A percentile compares a stretch with the other conserved stretches of the same genome.
These are phyloP conservation scores for Apiospora rasikravindrae DNA, from an alignment of 2,329 filamentous ascomycete genomes.

Conservation along the genomic window DNA sequence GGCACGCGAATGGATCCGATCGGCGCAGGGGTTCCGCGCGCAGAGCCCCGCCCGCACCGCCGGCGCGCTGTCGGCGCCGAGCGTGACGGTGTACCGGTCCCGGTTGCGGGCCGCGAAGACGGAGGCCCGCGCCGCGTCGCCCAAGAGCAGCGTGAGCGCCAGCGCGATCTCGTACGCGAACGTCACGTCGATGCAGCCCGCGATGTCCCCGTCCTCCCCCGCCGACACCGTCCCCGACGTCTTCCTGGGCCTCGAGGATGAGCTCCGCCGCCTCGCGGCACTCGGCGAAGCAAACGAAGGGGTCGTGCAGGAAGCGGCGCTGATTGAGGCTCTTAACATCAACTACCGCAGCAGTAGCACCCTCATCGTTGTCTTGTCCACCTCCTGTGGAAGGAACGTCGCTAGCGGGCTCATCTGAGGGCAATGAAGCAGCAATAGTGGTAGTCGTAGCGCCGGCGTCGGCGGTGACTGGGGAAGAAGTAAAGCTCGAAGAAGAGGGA, in stretches of 20 bases:
- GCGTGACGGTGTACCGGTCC: background rate
- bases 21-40: conserved; percentile 8
- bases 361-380: background rate
- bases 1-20: background rate
- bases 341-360: background rate
- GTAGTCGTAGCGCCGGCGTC: background rate
- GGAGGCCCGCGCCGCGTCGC: conserved; percentile 16
- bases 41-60: background rate
- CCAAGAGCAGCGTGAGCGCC: conserved; percentile 2
- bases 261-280: conserved; percentile 16
- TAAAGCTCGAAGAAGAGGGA: background rate
- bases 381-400: background rate
- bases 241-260: conserved; percentile 1
- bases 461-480: background rate
- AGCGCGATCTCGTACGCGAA: conserved; percentile 19
- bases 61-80: conserved; percentile 12
- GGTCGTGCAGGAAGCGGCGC: conserved; percentile 5
- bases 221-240: background rate
- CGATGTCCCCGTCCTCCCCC: conserved; percentile 1
- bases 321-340: background rate
- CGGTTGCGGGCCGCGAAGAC: conserved; percentile 18
- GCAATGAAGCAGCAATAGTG: background rate
- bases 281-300: conserved; percentile 3
- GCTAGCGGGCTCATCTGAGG: background rate
- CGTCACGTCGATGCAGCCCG: conserved; percentile 16